These are phyloP conservation scores for Cladosporium sphaerospermum DNA, from an alignment of 2,329 filamentous ascomycete species.

Conservation along the genomic window DNA sequence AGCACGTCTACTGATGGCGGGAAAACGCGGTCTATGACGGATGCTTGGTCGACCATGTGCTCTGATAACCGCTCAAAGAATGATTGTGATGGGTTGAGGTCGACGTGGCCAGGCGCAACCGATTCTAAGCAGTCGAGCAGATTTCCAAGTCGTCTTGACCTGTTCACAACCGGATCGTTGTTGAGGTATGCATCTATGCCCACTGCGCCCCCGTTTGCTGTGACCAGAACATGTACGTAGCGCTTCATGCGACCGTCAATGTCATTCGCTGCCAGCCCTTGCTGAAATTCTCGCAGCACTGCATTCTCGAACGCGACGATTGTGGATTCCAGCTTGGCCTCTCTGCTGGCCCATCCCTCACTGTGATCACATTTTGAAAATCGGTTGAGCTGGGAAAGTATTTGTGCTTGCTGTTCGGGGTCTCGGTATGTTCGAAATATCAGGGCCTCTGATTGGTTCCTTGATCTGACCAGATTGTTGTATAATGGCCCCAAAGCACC, in stretches of 20 bases:
- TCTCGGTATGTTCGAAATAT: conserved; percentile 83
- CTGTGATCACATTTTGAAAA: conserved; percentile 80
- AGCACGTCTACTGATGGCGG: conserved; percentile 64
- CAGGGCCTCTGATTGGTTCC: conserved; percentile 70
- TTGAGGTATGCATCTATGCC: conserved; percentile 77
- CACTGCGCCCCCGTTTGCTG: conserved; percentile 71
- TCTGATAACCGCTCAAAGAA: conserved; percentile 73
- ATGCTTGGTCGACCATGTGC: conserved; percentile 76
- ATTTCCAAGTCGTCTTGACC: conserved; percentile 64
- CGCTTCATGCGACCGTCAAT: conserved; percentile 81
- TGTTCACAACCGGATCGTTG: conserved; percentile 76
- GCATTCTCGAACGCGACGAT: conserved; percentile 82
- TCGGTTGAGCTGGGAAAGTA: conserved; percentile 71
- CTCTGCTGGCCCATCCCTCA: conserved; percentile 63
- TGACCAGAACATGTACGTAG: conserved; percentile 79
- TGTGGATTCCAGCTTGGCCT: conserved; percentile 68
- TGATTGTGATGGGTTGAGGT: conserved; percentile 68
- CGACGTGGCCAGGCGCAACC: conserved; percentile 59
- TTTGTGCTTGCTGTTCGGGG: conserved; percentile 83
- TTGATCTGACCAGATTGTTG: conserved; percentile 66
- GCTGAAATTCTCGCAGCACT: conserved; percentile 84
- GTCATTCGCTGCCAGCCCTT: conserved; percentile 83
- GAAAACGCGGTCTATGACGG: conserved; percentile 77
- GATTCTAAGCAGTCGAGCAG: conserved; percentile 76
- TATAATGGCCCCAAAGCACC: conserved; percentile 86